Evolutionary conservation across 805 yeast genomes (phyloP), one percentile per base, ranked within the genome.

Genomic region (Hanseniaspora valbyensis): DNA sequence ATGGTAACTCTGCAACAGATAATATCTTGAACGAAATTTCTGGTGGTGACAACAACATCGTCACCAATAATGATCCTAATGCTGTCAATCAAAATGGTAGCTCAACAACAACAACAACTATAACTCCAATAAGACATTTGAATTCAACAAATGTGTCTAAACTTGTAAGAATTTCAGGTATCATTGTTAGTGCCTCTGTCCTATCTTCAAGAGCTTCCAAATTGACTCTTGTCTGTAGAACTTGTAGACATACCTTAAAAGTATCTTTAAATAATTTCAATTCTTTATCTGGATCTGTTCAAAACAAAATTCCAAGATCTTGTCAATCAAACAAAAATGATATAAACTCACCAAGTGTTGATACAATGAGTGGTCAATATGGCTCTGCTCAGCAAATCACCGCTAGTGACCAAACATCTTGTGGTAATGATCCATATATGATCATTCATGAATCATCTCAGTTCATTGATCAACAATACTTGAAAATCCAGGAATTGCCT

Each of bases 401-500:
- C 53, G 52, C 37, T 54, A 57, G 34, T 51, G 70, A 14, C 58
- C 64, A 38, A 59, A n/a, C 34, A 2, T 44, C 68, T 54, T 92
- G 99, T 69, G 95, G 95, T 1, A 77, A 81, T 13, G 95, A 90
- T 58, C 98, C 99, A 2, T 92, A 88, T 60, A 76, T 85, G 33
- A 84, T 92, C 54, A 88, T 86, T 28, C 98, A 92, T 66, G 97
- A 92, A 63, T 84, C 86, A 61, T 87, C 96, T 1, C 71, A 77
- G n/a, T 92, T 89, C 65, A 81, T 92, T 49, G 97, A 92, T 67
- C 97, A 94, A 64, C 99, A 92, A 67, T 80, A 83, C 28, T 73
- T 92, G 60, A 92, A 92, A 65, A 72, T 92, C 52, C 99, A 92
- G 66, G 98, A 92, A 64, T 74, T 92, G n/a, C 96, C 97, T 12